A percentile compares a stretch with the other conserved stretches of the same genome.
phyloP scores from a whole-genome alignment of 2,329 filamentous ascomycete genomes.

The Diaporthe caulivora region DNA sequence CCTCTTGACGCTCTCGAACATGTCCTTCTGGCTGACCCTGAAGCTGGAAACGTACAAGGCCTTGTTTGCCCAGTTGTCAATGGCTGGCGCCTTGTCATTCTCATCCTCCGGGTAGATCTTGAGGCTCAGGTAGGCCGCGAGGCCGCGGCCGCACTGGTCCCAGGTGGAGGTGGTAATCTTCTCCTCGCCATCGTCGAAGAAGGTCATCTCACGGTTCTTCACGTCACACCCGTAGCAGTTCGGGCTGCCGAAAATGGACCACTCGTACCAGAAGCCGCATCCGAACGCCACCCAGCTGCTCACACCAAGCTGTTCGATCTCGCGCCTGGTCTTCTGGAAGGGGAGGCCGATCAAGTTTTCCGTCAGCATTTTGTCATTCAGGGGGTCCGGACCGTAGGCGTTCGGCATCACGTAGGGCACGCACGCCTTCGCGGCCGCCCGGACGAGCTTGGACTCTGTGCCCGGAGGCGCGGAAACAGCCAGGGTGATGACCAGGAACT shows the following conservation, averaged over 20 bases:
- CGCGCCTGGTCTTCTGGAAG: conserved; percentile 46
- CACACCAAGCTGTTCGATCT: conserved; percentile 55
- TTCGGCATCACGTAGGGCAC: conserved; percentile 70
- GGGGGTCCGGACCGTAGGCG: conserved; percentile 56
- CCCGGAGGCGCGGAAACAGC: conserved; percentile 55
- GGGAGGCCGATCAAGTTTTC: conserved; percentile 50
- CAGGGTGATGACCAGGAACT: conserved; percentile 70
- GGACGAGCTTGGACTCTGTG: conserved; percentile 62
- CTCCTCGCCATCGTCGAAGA: conserved; percentile 68
- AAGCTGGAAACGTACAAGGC: conserved; percentile 68
- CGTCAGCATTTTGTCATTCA: conserved; percentile 51
- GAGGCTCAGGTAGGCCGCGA: conserved; percentile 62
- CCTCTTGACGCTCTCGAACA: conserved; percentile 69
- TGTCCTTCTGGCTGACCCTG: conserved; percentile 70
- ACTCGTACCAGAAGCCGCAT: conserved; percentile 68
- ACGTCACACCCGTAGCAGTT: conserved; percentile 63
- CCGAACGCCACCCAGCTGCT: conserved; percentile 59
- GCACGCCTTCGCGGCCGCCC: conserved; percentile 66
- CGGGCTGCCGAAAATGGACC: conserved; percentile 53
- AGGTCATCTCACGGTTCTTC: conserved; percentile 52
- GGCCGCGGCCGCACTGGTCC: conserved; percentile 65
- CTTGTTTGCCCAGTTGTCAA: conserved; percentile 62
- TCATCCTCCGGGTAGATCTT: conserved; percentile 54
- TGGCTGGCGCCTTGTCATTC: conserved; percentile 50
- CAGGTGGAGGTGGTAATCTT: conserved; percentile 69